Evolutionary conservation across 2,329 filamentous ascomycete species (phyloP), one percentile per base, ranked within the genome.

Genomic region (Ophiostoma novo-ulmi): DNA sequence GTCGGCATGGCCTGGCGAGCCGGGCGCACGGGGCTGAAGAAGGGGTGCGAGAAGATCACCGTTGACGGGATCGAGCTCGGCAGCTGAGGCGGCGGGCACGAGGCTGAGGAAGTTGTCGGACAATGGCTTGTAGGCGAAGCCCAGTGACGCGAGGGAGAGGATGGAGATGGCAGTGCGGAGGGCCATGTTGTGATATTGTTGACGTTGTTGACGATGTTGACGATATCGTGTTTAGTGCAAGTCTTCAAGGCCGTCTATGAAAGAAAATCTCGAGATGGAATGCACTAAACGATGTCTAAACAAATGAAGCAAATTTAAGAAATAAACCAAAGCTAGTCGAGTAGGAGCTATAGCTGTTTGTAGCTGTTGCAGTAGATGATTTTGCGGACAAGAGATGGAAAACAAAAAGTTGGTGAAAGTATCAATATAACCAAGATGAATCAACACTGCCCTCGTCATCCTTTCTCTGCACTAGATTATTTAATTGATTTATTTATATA

Each of bases 1-100:
- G 36, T 82, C 84, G 1, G 80, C 80, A 35, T 89, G 90, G 58
- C 91, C 91, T 2, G 86, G 82, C 0, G 91, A 93, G 7, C 91
- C 92, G 35, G 92, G 88, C 0, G 94, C 90, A 69, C 92, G 88
- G 4, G 91, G 86, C 58, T 88, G 87, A 55, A 95, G 84, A 73
- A 95, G 89, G 0, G 92, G 92, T 2, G 91, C 85, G n/a, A 95
- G 85, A 10, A 95, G 82, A 1, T 84, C 81, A 73, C 90, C 90
- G 67, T 83, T 85, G 70, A 87, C 79, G 73, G 91, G 88, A 77
- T 93, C 84, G 75, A 94, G 91, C 77, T 91, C 89, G 70, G 82
- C 80, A 69, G 86, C 86, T 1, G 71, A 67, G 0, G 87, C 87
- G 11, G 84, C 83, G 13, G 90, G 89, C 5, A 95, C 83, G 31